A percentile compares a stretch with the other conserved stretches of the same genome.
Evolutionary conservation across 768 basidiomycete species (phyloP).

Genomic region (Tulasnella sp.): DNA sequence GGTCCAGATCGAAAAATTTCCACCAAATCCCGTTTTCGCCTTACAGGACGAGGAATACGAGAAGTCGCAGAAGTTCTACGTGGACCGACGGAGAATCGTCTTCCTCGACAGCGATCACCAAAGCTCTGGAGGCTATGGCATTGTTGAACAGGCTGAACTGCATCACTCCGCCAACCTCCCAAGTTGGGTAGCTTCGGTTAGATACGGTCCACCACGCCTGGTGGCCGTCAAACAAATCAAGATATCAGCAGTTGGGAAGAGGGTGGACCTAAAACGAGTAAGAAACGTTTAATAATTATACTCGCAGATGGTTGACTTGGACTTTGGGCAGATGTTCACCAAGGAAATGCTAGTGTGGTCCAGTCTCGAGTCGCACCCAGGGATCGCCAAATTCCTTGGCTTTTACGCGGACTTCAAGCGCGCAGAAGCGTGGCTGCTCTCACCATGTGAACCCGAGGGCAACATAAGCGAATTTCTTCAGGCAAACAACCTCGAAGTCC

Average conservation of each 20-base stretch:
- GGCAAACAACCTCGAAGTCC: not conserved
- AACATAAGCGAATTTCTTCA: not conserved
- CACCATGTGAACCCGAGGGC: not conserved
- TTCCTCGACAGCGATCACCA: not conserved
- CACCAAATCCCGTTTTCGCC: not conserved
- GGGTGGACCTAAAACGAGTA: not conserved
- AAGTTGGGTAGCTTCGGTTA: not conserved
- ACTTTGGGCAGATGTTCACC: not conserved
- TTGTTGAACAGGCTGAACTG: slow-evolving; percentile 1
- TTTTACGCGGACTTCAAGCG: slow-evolving; percentile 6
- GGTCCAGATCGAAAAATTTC: not conserved
- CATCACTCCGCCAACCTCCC: slow-evolving; percentile 2
- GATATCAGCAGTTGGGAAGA: not conserved
- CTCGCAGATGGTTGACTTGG: not conserved
- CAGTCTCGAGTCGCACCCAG: not conserved
- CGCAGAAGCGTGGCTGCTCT: not conserved
- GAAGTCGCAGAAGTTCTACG: not conserved
- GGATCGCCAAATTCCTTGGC: slow-evolving; percentile 1
- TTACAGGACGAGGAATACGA: not conserved
- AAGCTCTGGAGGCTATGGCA: not conserved
- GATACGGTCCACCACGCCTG: not conserved
- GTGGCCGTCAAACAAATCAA: not conserved
- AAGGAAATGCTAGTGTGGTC: slow-evolving; percentile 11
- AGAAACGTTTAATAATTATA: not conserved
- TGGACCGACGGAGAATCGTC: not conserved